Percentiles rank a stretch among this genome's conserved stretches.
Evolutionary conservation across 1,284 basidiomycete species (phyloP).

Genomic region (Rhodotorula sp.): DNA sequence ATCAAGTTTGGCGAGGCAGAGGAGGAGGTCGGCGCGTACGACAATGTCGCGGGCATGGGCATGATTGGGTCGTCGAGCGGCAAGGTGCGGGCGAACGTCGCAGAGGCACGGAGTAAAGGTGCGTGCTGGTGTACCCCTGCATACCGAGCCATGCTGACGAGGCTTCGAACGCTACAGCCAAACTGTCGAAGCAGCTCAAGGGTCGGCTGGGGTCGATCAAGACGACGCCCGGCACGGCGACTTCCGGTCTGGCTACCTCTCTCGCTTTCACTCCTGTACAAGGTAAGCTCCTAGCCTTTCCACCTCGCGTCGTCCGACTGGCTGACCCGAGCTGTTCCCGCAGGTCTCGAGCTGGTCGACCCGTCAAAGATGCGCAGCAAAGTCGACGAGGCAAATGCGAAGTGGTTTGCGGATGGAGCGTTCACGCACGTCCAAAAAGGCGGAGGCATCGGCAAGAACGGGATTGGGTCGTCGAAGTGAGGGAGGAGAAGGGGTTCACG

Average conservation of each 20-base stretch:
- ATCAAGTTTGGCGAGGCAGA: conserved; percentile 95
- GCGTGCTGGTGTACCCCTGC: conserved; percentile 41
- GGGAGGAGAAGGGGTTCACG: not conserved
- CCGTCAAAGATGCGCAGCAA: conserved; percentile 45
- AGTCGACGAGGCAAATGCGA: conserved; percentile 48
- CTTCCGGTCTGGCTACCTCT: conserved; percentile 83
- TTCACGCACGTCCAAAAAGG: conserved; percentile 26
- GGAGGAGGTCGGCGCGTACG: conserved; percentile 92
- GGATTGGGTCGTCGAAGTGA: not conserved
- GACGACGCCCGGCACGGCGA: conserved; percentile 56
- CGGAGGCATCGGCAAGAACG: conserved; percentile 32
- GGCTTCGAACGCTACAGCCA: conserved; percentile 59
- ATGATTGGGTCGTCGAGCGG: conserved; percentile 88
- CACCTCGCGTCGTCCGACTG: not conserved
- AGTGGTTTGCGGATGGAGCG: conserved; percentile 48
- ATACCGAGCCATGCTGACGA: not conserved
- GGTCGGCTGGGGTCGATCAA: conserved; percentile 58
- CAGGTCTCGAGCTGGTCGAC: conserved; percentile 50
- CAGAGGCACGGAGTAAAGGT: conserved; percentile 86
- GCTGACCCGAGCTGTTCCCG: not conserved
- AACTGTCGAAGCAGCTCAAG: conserved; percentile 94
- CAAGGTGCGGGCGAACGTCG: conserved; percentile 78
- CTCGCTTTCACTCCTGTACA: conserved; percentile 94
- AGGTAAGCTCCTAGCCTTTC: conserved; percentile 56
- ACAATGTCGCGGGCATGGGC: conserved; percentile 92